Evolutionary conservation across 2,329 filamentous ascomycete species (phyloP).

Genomic region (Fusarium metavorans): DNA sequence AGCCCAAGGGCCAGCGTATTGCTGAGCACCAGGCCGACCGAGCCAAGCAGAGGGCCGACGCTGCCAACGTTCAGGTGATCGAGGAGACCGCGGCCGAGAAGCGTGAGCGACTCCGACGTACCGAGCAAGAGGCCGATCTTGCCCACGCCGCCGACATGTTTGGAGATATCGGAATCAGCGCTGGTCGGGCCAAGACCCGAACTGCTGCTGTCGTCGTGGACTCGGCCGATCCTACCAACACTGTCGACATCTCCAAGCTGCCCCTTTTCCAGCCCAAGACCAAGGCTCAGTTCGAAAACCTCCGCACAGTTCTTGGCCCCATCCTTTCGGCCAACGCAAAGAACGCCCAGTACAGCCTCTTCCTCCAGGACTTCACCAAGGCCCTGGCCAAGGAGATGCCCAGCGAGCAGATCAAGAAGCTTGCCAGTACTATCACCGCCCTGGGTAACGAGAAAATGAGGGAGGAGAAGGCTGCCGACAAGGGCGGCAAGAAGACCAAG

Average conservation of each 20-base stretch:
- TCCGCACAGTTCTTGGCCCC: constrained; percentile 83
- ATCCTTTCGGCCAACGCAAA: constrained; percentile 80
- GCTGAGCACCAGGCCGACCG: constrained; percentile 79
- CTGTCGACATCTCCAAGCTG: constrained; percentile 83
- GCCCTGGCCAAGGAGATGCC: constrained; percentile 87
- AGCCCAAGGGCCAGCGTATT: constrained; percentile 87
- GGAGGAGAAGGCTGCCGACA: constrained; percentile 95
- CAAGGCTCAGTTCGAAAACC: constrained; percentile 84
- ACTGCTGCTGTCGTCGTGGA: constrained; percentile 77
- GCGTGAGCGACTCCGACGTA: constrained; percentile 79
- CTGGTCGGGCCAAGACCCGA: constrained; percentile 75
- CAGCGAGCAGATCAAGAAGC: constrained; percentile 97
- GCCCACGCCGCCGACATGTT: constrained; percentile 93
- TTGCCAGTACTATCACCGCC: constrained; percentile 87
- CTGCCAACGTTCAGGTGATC: constrained; percentile 71
- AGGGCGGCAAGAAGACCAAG: constrained; percentile 96
- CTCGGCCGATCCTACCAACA: constrained; percentile 77
- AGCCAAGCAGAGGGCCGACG: constrained; percentile 63
- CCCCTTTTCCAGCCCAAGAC: constrained; percentile 90
- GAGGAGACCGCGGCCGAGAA: constrained; percentile 80
- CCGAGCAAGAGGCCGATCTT: constrained; percentile 89
- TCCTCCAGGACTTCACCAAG: constrained; percentile 92
- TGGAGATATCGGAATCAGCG: constrained; percentile 75
- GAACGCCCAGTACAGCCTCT: constrained; percentile 91
- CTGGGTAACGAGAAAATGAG: constrained; percentile 98